A percentile compares a stretch with the other conserved stretches of the same genome.
These are phyloP conservation scores for Aspergillus caelatus DNA, from an alignment of 2,329 filamentous ascomycete genomes.

Conservation along the genomic window DNA sequence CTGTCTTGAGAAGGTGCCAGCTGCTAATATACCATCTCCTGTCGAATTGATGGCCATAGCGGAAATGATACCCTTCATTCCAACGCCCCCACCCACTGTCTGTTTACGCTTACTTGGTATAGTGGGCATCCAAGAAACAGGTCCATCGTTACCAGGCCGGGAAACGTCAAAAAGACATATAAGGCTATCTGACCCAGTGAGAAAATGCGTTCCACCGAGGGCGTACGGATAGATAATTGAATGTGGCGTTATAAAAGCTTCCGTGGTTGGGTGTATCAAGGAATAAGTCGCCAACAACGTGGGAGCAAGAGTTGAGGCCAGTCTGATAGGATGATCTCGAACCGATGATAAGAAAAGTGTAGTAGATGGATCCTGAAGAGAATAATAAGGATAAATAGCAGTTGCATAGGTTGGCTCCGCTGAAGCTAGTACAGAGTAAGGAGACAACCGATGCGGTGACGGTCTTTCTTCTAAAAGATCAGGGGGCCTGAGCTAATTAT, in stretches of 20 bases:
- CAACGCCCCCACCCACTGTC: slow-evolving; percentile 49
- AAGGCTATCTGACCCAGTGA: slow-evolving; percentile 58
- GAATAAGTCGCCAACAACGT: slow-evolving; percentile 56
- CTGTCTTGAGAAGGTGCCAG: slow-evolving; percentile 59
- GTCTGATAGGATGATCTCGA: slow-evolving; percentile 58
- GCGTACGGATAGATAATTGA: slow-evolving; percentile 56
- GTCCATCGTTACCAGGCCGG: slow-evolving; percentile 49
- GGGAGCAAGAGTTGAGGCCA: slow-evolving; percentile 58
- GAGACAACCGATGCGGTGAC: slow-evolving; percentile 41
- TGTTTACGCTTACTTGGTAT: slow-evolving; percentile 53
- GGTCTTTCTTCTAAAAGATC: slow-evolving; percentile 49
- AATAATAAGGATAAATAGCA: slow-evolving; percentile 58
- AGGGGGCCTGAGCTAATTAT: slow-evolving; percentile 41
- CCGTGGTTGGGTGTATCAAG: slow-evolving; percentile 57
- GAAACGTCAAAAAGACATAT: slow-evolving; percentile 61
- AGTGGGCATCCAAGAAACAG: slow-evolving; percentile 49
- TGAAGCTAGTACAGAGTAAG: slow-evolving; percentile 51
- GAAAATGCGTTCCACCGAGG: slow-evolving; percentile 53
- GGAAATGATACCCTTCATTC: slow-evolving; percentile 60
- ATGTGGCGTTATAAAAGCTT: slow-evolving; percentile 58
- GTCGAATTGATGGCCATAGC: slow-evolving; percentile 51
- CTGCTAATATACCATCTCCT: slow-evolving; percentile 55
- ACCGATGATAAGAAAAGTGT: slow-evolving; percentile 56
- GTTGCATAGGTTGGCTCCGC: slow-evolving; percentile 57
- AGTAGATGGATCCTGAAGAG: slow-evolving; percentile 53